Base-by-base conservation (phyloP, 2,329 filamentous ascomycete species). In the Aspergillus sp. region DNA sequence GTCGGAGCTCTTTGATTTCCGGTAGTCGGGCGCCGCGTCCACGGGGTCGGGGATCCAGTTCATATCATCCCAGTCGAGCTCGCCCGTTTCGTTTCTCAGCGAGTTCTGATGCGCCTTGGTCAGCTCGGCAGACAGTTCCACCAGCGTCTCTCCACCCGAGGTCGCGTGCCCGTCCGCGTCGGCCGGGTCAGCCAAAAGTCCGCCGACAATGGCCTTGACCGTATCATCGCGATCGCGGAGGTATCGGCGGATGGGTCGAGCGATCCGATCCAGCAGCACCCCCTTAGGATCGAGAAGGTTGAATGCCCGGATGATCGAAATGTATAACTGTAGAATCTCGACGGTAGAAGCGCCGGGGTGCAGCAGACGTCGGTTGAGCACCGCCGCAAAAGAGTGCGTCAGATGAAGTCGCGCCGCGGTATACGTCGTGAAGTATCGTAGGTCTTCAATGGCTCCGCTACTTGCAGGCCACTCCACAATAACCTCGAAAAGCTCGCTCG, bases 11-110 rank as follows among this genome's bases (percentile, higher is more conserved):
- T 91, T 96, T 11, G 91, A 91, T 59, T 92, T 89, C 70, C 90
- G 92, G 79, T 96, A 97, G 71, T 97, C 91, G 52, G 92, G 90
- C 10, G 92, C 92, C 1, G 95, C 95, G 72, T 99, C 95, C 45
- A 96, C 88, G 0, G 95, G 95, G 68, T 96, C 91, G 1, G 95
- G 95, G 39, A 92, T 82, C 95, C 95, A 99, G 9, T 87, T 85
- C 88, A 96, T 90, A 73, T 99, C 93, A 70, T 92, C 85, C 89
- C 91, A 98, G 73, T 96, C 91, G 16, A 95, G 82, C 55, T 91
- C 90, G 58, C 89, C 87, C 24, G 71, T 69, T n/a, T 83, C 79
- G 42, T 81, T 75, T 60, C 67, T 73, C 52, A 67, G 76, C 65
- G 63, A 83, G 72, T 68, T 80, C 65, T 66, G 73, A 54, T 73